Conservation (phyloP, 441 rosid species). For the Corymbia calophylla region DNA sequence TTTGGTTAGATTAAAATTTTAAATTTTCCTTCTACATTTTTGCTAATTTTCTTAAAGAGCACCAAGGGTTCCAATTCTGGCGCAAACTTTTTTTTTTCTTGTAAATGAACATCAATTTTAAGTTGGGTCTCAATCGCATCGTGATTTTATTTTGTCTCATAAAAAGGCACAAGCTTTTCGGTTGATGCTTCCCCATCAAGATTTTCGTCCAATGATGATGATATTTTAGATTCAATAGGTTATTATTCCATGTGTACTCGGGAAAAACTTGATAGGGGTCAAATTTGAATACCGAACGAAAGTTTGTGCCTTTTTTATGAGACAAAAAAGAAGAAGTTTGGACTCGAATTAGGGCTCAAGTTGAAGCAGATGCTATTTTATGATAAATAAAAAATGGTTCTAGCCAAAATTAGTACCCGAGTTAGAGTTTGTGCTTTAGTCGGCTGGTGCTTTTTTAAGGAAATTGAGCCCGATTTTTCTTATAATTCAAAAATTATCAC, state of each 20-base stretch:
- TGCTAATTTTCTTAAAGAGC: background rate
- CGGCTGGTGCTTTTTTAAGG: background rate
- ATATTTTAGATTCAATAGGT: background rate
- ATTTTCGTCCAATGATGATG: background rate
- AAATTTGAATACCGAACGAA: background rate
- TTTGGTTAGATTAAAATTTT: background rate
- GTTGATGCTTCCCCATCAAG: rapidly evolving
- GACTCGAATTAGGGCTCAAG: background rate
- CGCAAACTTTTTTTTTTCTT: background rate
- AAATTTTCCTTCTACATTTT: background rate
- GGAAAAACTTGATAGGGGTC: background rate
- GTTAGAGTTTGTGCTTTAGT: background rate
- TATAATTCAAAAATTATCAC: background rate
- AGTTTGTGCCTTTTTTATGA: background rate
- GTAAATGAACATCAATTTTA: background rate
- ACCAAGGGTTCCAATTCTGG: background rate
- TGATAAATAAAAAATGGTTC: background rate
- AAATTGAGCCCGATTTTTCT: background rate
- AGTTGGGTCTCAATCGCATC: background rate
- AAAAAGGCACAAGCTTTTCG: background rate
- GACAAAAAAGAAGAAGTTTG: background rate
- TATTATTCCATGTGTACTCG: background rate
- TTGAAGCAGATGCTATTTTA: background rate
- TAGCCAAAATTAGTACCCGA: background rate
- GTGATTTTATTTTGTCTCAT: background rate